A percentile compares a stretch with the other conserved stretches of the same genome.
These are phyloP conservation scores for Fraxinus ornus DNA, from an alignment of 305 asterid species.

Conservation along the genomic window DNA sequence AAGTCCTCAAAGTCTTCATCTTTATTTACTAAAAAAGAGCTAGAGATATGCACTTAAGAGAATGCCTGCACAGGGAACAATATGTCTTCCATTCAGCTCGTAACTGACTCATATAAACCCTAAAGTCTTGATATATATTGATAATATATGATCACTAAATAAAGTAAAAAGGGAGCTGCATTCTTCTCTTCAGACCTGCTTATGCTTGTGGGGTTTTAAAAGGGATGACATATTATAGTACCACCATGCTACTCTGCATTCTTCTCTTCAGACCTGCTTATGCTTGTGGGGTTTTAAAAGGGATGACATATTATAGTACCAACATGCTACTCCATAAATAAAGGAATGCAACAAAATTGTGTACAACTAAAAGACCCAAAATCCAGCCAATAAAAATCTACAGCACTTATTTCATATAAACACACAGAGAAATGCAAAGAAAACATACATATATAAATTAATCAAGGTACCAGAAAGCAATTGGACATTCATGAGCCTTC, in stretches of 20 bases:
- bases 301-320: too few species aligned
- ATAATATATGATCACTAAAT: not conserved
- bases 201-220: not conserved
- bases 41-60: not conserved
- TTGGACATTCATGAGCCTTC: not conserved
- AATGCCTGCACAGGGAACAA: not conserved
- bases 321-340: too few species aligned
- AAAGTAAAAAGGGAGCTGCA: not conserved
- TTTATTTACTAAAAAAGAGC: not conserved
- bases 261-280: too few species aligned
- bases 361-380: not conserved
- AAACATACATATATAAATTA: not conserved
- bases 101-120: not conserved
- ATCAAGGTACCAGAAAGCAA: not conserved
- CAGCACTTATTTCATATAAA: not conserved
- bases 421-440: not conserved
- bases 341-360: not conserved
- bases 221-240: not conserved
- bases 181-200: not conserved
- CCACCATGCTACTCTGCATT: not conserved
- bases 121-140: not conserved
- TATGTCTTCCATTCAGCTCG: not conserved
- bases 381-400: not conserved
- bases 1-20: not conserved
- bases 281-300: too few species aligned